phyloP scores from a whole-genome alignment of 345 rosid genomes.

The Bretschneidera sinensis region DNA sequence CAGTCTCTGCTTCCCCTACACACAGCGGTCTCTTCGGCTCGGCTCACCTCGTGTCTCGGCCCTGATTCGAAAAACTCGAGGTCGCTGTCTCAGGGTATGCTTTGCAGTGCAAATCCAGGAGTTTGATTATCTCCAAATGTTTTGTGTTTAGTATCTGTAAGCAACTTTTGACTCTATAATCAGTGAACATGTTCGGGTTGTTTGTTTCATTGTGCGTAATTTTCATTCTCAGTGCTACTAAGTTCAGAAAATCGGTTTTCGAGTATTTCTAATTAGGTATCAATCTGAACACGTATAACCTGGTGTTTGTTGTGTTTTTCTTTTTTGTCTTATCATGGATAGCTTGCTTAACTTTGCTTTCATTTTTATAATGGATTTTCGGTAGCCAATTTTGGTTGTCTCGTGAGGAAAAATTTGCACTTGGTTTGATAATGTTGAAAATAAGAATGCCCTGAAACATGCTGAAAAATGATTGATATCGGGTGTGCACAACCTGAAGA shows the following conservation, averaged over 20 bases:
- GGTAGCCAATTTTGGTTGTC: too few species aligned
- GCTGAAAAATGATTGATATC: too few species aligned
- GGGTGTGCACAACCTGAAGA: too few species aligned
- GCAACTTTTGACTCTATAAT: constrained; percentile 35
- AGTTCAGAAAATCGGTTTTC: too few species aligned
- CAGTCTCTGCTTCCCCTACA: constrained; percentile 84
- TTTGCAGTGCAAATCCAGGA: constrained; percentile 93
- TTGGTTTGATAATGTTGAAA: too few species aligned
- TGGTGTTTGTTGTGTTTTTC: background rate
- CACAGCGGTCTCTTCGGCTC: constrained; percentile 77
- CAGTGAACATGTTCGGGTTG: constrained; percentile 3
- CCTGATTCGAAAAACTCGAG: constrained; percentile 66
- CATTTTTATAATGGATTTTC: background rate
- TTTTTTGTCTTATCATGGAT: too few species aligned
- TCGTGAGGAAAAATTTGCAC: too few species aligned
- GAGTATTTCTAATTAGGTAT: background rate
- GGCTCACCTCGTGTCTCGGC: constrained; percentile 86
- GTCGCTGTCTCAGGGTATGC: constrained; percentile 98
- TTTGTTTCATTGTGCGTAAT: background rate
- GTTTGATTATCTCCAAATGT: constrained; percentile 71
- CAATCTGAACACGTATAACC: background rate
- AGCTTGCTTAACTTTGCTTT: background rate
- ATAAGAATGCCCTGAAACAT: too few species aligned
- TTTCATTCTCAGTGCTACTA: background rate
- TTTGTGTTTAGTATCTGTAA: constrained; percentile 61